Evolutionary conservation across 2,329 filamentous ascomycete genomes (phyloP).

Genomic region (Fusarium coicis): DNA sequence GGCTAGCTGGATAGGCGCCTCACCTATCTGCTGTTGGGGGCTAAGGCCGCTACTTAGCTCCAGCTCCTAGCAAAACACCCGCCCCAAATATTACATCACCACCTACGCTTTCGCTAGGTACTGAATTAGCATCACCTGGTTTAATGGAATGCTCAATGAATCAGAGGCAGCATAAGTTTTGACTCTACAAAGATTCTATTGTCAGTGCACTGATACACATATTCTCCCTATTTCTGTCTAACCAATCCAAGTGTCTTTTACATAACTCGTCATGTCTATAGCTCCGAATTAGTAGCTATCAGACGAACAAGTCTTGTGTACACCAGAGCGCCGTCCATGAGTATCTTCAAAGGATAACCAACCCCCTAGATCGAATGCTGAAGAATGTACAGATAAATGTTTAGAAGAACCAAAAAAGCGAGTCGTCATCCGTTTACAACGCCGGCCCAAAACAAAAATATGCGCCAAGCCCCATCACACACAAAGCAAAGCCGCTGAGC

Average conservation of each 20-base stretch:
- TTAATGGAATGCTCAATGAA: background rate
- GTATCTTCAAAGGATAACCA: slow-evolving; percentile 23
- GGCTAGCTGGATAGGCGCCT: background rate
- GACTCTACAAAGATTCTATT: background rate
- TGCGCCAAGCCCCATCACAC: slow-evolving; percentile 35
- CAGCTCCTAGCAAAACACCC: background rate
- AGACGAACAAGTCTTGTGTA: slow-evolving; percentile 20
- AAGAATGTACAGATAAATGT: slow-evolving; percentile 35
- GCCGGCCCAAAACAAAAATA: slow-evolving; percentile 29
- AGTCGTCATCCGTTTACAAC: slow-evolving; percentile 36
- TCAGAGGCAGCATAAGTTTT: background rate
- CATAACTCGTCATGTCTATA: slow-evolving; percentile 3
- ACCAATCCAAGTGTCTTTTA: slow-evolving; percentile 1
- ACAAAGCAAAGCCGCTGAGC: slow-evolving; percentile 16
- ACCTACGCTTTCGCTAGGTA: background rate
- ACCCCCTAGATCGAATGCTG: slow-evolving; percentile 27
- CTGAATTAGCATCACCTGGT: background rate
- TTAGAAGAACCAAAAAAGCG: background rate
- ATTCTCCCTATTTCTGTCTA: slow-evolving; percentile 2
- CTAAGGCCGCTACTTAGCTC: slow-evolving; percentile 23
- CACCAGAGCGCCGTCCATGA: slow-evolving; percentile 35
- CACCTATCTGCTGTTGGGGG: background rate
- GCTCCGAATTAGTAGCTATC: background rate
- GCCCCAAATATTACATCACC: slow-evolving; percentile 40
- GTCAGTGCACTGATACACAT: background rate